Conservation (phyloP, 805 yeast species). For the Suhomyces sp. region DNA sequence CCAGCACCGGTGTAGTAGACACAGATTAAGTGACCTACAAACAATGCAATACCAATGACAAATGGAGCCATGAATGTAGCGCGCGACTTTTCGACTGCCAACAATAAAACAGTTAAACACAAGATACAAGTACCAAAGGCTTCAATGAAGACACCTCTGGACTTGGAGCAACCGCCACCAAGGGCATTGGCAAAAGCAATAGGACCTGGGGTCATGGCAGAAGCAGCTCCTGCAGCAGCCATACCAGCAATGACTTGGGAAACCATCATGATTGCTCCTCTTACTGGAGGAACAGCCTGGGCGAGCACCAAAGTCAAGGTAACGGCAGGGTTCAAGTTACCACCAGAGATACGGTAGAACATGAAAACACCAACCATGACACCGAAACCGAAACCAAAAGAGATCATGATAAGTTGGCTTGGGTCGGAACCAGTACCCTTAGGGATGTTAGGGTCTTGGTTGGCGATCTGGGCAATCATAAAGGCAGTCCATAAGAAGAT, state of each 20-base stretch:
- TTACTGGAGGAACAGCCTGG: slow-evolving; percentile 67
- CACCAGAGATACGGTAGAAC: slow-evolving; percentile 78
- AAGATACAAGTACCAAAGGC: slow-evolving; percentile 74
- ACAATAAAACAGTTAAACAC: slow-evolving; percentile 72
- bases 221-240: slow-evolving; percentile 89
- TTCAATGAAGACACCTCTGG: slow-evolving; percentile 79
- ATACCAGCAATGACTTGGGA: slow-evolving; percentile 81
- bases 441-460: slow-evolving; percentile 45
- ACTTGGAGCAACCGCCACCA: slow-evolving; percentile 67
- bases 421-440: slow-evolving; percentile 50
- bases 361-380: slow-evolving; percentile 70
- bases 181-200: slow-evolving; percentile 67
- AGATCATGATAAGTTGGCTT: slow-evolving; percentile 68
- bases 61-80: slow-evolving; percentile 79
- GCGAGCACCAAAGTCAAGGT: slow-evolving; percentile 70
- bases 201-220: slow-evolving; percentile 80
- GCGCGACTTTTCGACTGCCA: slow-evolving; percentile 79
- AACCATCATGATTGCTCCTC: slow-evolving; percentile 62
- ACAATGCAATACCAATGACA: slow-evolving; percentile 77
- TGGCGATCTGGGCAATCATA: slow-evolving; percentile 81
- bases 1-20: slow-evolving; percentile 90
- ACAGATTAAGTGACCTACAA: slow-evolving; percentile 76
- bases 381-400: slow-evolving; percentile 84
- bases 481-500: slow-evolving; percentile 79
- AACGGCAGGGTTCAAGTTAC: slow-evolving; percentile 88